A percentile compares a stretch with the other conserved stretches of the same genome.
Evolutionary conservation across 1,139 yeast genomes (phyloP).

Genomic region (Suhomyces bokatorum): DNA sequence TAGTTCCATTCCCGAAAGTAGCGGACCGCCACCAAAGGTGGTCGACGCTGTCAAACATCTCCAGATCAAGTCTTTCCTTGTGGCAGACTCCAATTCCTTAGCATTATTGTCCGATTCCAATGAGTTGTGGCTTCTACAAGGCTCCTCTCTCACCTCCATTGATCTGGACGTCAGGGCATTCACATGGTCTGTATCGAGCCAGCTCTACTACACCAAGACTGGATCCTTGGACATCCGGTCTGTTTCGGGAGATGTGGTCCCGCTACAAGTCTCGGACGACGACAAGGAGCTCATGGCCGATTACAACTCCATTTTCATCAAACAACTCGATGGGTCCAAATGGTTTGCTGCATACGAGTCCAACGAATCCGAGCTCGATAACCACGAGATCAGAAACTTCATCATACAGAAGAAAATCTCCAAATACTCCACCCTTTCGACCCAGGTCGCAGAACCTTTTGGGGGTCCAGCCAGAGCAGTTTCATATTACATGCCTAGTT

Average conservation of each 20-base stretch:
- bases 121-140: background rate
- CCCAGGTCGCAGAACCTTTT: slow-evolving; percentile 60
- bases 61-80: background rate
- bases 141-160: background rate
- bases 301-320: slow-evolving; percentile 10
- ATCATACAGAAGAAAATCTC: slow-evolving; percentile 16
- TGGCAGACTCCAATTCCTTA: background rate
- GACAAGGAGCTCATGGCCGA: slow-evolving; percentile 3
- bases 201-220: background rate
- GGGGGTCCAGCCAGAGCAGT: slow-evolving; percentile 51
- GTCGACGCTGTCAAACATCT: background rate
- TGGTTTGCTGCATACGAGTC: slow-evolving; percentile 28
- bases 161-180: background rate
- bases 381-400: slow-evolving; percentile 22
- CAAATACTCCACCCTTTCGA: slow-evolving; percentile 23
- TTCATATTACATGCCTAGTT: slow-evolving; percentile 44
- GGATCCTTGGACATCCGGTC: slow-evolving; percentile 6
- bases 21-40: background rate
- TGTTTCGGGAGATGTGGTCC: background rate
- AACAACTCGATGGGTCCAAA: slow-evolving; percentile 4
- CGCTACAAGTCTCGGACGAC: slow-evolving; percentile 8
- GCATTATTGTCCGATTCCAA: background rate
- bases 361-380: slow-evolving; percentile 23
- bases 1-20: background rate
- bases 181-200: slow-evolving; percentile 2